phyloP scores from a whole-genome alignment of 164 flowering plant species.

The Cinnamomum micranthum region DNA sequence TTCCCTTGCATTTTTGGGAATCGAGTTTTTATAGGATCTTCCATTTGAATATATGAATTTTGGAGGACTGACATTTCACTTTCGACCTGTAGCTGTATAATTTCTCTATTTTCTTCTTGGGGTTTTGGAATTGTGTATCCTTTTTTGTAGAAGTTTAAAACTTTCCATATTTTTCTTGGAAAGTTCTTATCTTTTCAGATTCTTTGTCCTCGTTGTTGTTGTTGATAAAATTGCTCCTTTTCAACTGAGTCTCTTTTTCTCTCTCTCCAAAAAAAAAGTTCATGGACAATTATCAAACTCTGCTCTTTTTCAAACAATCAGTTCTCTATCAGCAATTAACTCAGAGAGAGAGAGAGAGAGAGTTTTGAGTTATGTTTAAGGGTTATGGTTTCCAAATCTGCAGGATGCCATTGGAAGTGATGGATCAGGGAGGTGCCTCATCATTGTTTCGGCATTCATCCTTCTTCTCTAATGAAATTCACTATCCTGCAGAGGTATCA shows the following conservation, averaged over 20 bases:
- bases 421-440: conserved; percentile 35
- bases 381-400: conserved; percentile 10
- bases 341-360: background rate
- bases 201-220: background rate
- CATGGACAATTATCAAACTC: background rate
- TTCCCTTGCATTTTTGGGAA: too few relatives aligned
- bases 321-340: background rate
- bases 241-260: background rate
- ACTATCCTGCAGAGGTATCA: conserved; percentile 45
- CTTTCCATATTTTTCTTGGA: too few relatives aligned
- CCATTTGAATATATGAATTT: background rate
- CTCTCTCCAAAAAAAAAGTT: too few relatives aligned
- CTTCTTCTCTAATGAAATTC: conserved; percentile 35
- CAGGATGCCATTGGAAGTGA: conserved; percentile 44
- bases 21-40: background rate
- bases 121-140: background rate
- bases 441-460: conserved; percentile 27
- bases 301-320: background rate
- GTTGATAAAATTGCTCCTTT: background rate
- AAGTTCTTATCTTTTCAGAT: too few relatives aligned
- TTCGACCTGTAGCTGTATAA: background rate
- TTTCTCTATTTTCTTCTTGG: too few relatives aligned
- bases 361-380: background rate
- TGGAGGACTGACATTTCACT: too few relatives aligned
- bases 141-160: background rate